A percentile compares a stretch with the other conserved stretches of the same genome.
Evolutionary conservation across 2,329 filamentous ascomycete species (phyloP).

Genomic region (Gnomoniopsis smithogilvyi): DNA sequence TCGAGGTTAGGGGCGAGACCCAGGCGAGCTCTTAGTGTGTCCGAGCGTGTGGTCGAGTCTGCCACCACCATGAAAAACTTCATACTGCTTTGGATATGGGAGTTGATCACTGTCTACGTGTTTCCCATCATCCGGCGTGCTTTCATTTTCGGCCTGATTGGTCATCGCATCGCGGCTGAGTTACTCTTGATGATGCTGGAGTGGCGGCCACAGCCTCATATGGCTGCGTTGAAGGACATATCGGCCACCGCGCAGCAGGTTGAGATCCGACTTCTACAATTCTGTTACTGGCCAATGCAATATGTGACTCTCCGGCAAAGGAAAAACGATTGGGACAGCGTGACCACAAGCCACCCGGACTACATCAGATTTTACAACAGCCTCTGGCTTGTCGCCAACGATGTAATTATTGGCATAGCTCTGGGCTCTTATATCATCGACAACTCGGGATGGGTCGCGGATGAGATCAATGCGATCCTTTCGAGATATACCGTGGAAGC

Average conservation of each 20-base stretch:
- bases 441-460: constrained; percentile 80
- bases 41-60: constrained; percentile 90
- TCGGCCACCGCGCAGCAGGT: constrained; percentile 97
- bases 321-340: constrained; percentile 91
- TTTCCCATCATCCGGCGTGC: constrained; percentile 71
- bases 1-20: constrained; percentile 77
- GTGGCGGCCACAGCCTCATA: constrained; percentile 75
- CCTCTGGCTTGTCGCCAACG: constrained; percentile 96
- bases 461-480: constrained; percentile 72
- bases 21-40: constrained; percentile 85
- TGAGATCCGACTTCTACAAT: constrained; percentile 94
- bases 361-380: constrained; percentile 99
- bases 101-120: constrained; percentile 69
- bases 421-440: constrained; percentile 96
- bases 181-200: constrained; percentile 75
- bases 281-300: constrained; percentile 98
- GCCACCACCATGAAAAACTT: constrained; percentile 82
- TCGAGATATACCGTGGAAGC: constrained; percentile 84
- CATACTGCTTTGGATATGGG: constrained; percentile 64
- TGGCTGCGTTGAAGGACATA: constrained; percentile 87
- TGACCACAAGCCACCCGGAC: constrained; percentile 92
- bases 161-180: constrained; percentile 79
- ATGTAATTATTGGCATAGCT: constrained; percentile 97
- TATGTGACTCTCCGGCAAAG: constrained; percentile 87
- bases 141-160: constrained; percentile 76